Percentiles rank a stretch among this genome's conserved stretches.
These are phyloP conservation scores for Thelonectria blattea DNA, from an alignment of 2,329 filamentous ascomycete species.

Conservation along the genomic window DNA sequence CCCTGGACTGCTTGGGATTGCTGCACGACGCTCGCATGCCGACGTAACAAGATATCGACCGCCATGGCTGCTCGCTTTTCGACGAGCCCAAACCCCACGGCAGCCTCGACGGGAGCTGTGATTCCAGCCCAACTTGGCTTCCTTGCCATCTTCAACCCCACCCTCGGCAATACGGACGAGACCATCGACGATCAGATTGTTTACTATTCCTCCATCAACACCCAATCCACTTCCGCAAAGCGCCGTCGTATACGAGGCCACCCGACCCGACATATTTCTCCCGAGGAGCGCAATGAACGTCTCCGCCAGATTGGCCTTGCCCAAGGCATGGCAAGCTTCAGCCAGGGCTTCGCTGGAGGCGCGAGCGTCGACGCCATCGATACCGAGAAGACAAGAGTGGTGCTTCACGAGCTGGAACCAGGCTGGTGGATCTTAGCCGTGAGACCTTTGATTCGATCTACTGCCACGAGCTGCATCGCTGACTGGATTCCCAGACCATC, in stretches of 20 bases:
- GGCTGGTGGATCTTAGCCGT: slow-evolving; percentile 97
- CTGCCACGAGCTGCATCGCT: not conserved
- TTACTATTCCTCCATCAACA: slow-evolving; percentile 78
- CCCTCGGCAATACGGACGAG: slow-evolving; percentile 66
- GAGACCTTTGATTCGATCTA: slow-evolving; percentile 42
- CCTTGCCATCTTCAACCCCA: slow-evolving; percentile 93
- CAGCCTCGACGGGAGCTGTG: slow-evolving; percentile 32
- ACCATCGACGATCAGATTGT: slow-evolving; percentile 82
- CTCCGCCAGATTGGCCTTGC: slow-evolving; percentile 93
- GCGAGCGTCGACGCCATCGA: slow-evolving; percentile 83
- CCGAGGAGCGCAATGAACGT: slow-evolving; percentile 81
- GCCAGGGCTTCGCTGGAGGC: slow-evolving; percentile 82
- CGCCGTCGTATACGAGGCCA: slow-evolving; percentile 50
- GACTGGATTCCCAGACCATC: slow-evolving; percentile 52
- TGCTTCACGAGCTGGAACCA: slow-evolving; percentile 84
- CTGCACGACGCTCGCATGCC: not conserved
- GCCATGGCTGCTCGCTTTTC: slow-evolving; percentile 29
- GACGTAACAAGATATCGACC: not conserved
- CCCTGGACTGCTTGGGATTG: not conserved
- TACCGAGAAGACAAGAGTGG: slow-evolving; percentile 84
- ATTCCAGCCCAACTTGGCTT: slow-evolving; percentile 85
- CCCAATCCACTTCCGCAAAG: slow-evolving; percentile 48
- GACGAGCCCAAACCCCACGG: slow-evolving; percentile 15
- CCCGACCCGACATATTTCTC: slow-evolving; percentile 52
- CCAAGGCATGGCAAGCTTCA: slow-evolving; percentile 95